Evolutionary conservation across 2,329 filamentous ascomycete genomes (phyloP).

Genomic region (Sporothrix schenckii): DNA sequence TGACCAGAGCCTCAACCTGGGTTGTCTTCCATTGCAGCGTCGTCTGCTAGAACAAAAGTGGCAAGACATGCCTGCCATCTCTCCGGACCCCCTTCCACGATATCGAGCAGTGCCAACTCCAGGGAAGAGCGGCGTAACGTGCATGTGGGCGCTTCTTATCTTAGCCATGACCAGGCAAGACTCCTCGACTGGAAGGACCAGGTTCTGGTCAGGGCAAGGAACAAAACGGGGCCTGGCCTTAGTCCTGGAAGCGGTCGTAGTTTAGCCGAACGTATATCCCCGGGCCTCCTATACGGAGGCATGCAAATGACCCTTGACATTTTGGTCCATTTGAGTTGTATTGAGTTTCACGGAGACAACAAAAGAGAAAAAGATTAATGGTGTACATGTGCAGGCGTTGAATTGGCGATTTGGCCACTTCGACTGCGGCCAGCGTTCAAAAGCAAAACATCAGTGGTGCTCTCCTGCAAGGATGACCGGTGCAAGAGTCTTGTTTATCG

Average conservation of each 20-base stretch:
- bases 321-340: not conserved
- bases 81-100: not conserved
- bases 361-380: not conserved
- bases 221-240: not conserved
- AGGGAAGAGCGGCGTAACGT: not conserved
- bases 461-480: not conserved
- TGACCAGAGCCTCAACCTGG: constrained; percentile 9
- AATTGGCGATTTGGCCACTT: not conserved
- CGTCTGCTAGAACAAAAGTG: not conserved
- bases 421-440: not conserved
- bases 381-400: not conserved
- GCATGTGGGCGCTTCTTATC: not conserved
- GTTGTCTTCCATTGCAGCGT: not conserved
- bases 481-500: no score
- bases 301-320: not conserved
- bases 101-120: not conserved
- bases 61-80: not conserved
- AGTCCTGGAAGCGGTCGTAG: not conserved
- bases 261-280: not conserved
- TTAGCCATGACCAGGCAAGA: not conserved
- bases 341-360: not conserved
- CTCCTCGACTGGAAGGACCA: not conserved
- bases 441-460: not conserved
- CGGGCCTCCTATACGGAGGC: no score
- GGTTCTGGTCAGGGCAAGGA: not conserved